Percentiles rank a stretch among this genome's conserved stretches.
phyloP scores from a whole-genome alignment of 495 filamentous ascomycete species.

The Achaetomiella virescens region DNA sequence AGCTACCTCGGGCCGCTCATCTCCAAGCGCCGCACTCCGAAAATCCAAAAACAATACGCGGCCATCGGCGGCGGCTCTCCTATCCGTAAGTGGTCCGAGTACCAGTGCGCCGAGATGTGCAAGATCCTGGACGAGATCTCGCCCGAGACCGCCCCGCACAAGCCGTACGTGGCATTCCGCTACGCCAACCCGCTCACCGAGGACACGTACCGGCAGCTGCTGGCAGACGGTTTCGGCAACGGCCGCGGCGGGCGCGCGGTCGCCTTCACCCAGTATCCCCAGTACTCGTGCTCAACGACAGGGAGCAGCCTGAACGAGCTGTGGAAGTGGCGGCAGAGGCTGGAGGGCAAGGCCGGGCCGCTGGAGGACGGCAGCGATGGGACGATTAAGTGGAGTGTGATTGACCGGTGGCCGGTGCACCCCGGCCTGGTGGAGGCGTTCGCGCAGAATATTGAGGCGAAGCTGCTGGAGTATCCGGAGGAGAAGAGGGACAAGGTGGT shows the following conservation, averaged over 20 bases:
- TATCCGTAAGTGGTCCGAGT: constrained; percentile 95
- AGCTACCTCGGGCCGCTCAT: constrained; percentile 85
- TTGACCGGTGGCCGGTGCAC: constrained; percentile 94
- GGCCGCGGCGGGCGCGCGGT: constrained; percentile 86
- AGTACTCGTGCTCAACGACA: constrained; percentile 98
- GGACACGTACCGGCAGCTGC: constrained; percentile 73
- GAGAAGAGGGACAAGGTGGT: constrained; percentile 73
- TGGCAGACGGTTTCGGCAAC: constrained; percentile 82
- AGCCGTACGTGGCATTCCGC: constrained; percentile 97
- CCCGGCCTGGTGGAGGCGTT: constrained; percentile 85
- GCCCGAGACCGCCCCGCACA: constrained; percentile 91
- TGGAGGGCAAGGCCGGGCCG: constrained; percentile 64
- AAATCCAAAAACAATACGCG: constrained; percentile 91
- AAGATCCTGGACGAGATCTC: constrained; percentile 85
- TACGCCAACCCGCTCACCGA: constrained; percentile 93
- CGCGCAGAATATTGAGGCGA: constrained; percentile 80
- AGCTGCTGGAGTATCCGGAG: constrained; percentile 73
- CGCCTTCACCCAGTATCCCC: constrained; percentile 97
- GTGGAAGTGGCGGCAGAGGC: constrained; percentile 88
- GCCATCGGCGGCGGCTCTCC: constrained; percentile 95
- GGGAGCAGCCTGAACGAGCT: constrained; percentile 94
- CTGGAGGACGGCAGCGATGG: constrained; percentile 49
- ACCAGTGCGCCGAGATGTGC: constrained; percentile 90
- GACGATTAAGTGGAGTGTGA: constrained; percentile 89
- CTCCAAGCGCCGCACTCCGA: constrained; percentile 78